Evolutionary conservation across 495 filamentous ascomycete species (phyloP), one percentile per base, ranked within the genome.

Genomic region (Xylaria bambusicola): DNA sequence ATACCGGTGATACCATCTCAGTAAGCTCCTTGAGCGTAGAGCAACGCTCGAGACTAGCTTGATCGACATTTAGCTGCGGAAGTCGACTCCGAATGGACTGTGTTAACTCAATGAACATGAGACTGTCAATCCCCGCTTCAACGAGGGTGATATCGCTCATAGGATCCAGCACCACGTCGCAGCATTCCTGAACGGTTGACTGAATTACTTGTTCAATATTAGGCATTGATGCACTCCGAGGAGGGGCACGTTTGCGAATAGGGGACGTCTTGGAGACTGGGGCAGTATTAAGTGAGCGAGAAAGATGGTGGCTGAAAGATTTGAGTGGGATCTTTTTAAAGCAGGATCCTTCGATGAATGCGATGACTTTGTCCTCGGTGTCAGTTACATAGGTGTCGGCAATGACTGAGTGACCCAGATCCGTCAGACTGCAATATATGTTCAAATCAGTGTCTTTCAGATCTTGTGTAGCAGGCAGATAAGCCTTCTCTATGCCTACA

Each of bases 41-140:
- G 31, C 31, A 35, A 12, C 31, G 6, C 31, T 35, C 31, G 12
- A 35, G 31, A 35, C 31, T 35, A 35, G 31, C 31, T 12, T 35
- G 6, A 6, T 35, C 31, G 12, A 35, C 12, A 35, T 35, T 12
- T 35, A 35, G 6, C 6, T 53, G 50, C 6, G 50, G 50, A 12
- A 53, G 23, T 40, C 31, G 29, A 36, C 21, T 53, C 27, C 62
- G 58, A 17, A 73, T 58, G 31, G 66, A 61, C 40, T 66, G 65
- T 23, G 60, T 52, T 36, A 75, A 66, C 33, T 64, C 63, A 27
- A 75, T 61, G 20, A 63, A 60, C 59, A 75, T 64, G 24, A 75
- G 70, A 1, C 73, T 75, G 31, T 75, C 73, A 27, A 75, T 58
- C 26, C 73, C 73, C 3, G 69, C 42, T 6, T 71, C 68, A 3